Evolutionary conservation across 495 filamentous ascomycete species (phyloP).

Genomic region (Corynascus novoguineensis): DNA sequence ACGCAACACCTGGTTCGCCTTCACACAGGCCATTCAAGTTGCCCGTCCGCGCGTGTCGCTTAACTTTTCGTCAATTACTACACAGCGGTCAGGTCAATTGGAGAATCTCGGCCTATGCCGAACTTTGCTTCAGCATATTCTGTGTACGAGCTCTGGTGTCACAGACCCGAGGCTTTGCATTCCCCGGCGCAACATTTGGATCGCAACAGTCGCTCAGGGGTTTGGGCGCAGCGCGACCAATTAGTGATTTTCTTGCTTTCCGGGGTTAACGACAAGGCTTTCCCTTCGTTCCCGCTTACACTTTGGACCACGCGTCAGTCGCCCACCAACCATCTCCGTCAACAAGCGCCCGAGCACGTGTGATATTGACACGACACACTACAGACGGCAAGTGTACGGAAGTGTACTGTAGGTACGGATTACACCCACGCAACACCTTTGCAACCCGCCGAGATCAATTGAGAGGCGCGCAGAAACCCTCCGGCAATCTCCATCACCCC

Average conservation of each 20-base stretch:
- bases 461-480: neutral
- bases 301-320: neutral
- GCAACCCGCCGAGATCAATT: no score
- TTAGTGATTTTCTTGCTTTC: constrained; percentile 8
- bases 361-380: neutral
- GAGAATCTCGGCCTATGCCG: neutral
- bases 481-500: neutral
- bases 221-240: neutral
- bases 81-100: neutral
- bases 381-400: neutral
- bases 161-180: neutral
- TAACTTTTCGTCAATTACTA: neutral
- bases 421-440: no score
- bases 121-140: neutral
- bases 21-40: no score
- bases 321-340: neutral
- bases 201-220: neutral
- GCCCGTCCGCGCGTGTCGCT: no score
- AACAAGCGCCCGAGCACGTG: neutral
- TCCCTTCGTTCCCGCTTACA: neutral
- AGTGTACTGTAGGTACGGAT: no score
- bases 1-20: neutral
- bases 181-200: neutral
- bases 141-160: constrained; percentile 6
- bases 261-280: constrained; percentile 12